These are phyloP conservation scores for Platanthera guangdongensis DNA, from an alignment of 106 monocot species.

Conservation along the genomic window DNA sequence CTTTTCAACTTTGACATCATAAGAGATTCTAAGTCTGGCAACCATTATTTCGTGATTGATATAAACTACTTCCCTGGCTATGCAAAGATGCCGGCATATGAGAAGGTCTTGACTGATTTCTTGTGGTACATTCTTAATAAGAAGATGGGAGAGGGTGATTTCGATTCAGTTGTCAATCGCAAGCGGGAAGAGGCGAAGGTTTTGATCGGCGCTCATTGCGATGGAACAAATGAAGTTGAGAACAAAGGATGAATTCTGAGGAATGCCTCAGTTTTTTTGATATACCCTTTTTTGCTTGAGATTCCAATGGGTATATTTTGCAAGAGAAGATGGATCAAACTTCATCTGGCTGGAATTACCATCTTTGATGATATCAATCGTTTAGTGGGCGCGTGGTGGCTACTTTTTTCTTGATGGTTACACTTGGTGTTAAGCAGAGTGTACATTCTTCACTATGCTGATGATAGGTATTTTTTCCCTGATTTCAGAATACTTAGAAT, in stretches of 20 bases:
- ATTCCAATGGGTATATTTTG: background rate
- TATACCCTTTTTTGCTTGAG: background rate
- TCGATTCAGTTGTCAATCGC: background rate
- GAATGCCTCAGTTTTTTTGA: background rate
- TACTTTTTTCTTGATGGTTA: background rate
- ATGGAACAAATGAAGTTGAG: background rate
- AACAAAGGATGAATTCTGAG: background rate
- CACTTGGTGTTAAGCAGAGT: constrained; percentile 4
- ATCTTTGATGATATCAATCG: background rate
- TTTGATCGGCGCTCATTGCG: background rate
- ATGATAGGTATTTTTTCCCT: constrained; percentile 9
- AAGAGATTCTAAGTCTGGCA: constrained; percentile 37
- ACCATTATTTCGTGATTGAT: constrained; percentile 53
- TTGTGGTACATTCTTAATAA: constrained; percentile 30
- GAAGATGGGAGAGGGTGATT: constrained; percentile 2
- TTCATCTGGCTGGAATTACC: background rate
- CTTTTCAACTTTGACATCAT: constrained; percentile 72
- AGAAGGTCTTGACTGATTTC: constrained; percentile 44
- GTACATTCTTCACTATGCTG: constrained; percentile 9
- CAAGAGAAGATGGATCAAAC: background rate
- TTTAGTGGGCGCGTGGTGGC: background rate
- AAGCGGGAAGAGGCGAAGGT: background rate
- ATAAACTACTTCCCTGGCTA: constrained; percentile 76
- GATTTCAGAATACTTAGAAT: background rate
- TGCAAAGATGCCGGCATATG: constrained; percentile 58